These are phyloP conservation scores for Castanospermum australe DNA, from an alignment of 306 rosid species.

Conservation along the genomic window DNA sequence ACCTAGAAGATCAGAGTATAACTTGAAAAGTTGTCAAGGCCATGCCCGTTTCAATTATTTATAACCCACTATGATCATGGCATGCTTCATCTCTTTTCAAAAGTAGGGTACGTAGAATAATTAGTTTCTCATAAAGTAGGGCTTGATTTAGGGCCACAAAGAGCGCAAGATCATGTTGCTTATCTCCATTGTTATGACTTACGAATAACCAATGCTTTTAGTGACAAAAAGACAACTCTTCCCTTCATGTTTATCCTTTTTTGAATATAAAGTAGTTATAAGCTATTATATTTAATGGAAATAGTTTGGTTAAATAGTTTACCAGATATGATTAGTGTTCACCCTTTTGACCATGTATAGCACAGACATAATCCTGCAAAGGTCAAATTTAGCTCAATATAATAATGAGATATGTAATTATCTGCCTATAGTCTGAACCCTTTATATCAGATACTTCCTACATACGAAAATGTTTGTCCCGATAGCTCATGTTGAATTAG, in stretches of 20 bases:
- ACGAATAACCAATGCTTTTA: not conserved
- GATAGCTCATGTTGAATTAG: not conserved
- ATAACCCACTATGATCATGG: conserved; percentile 51
- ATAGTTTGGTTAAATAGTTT: not conserved
- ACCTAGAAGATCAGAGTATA: conserved; percentile 12
- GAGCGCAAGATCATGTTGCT: conserved; percentile 12
- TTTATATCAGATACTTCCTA: not conserved
- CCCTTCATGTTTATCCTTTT: conserved; percentile 31
- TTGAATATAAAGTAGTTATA: no score
- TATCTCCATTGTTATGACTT: not conserved
- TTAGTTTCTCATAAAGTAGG: conserved; percentile 43
- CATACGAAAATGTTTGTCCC: not conserved
- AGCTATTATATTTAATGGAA: not conserved
- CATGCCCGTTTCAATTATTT: conserved; percentile 37
- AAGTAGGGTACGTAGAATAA: conserved; percentile 46
- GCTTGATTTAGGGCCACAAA: conserved; percentile 33
- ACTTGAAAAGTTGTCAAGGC: conserved; percentile 24
- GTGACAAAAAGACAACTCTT: conserved; percentile 8
- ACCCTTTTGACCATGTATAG: conserved; percentile 27
- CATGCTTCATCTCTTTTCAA: conserved; percentile 36
- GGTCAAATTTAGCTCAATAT: conserved; percentile 11
- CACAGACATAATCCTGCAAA: not conserved
- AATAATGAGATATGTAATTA: conserved; percentile 9
- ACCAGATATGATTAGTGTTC: not conserved
- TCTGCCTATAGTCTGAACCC: conserved; percentile 20